phyloP scores from a whole-genome alignment of 1,139 yeast genomes.

The Kurtzmaniella quercitrusa region DNA sequence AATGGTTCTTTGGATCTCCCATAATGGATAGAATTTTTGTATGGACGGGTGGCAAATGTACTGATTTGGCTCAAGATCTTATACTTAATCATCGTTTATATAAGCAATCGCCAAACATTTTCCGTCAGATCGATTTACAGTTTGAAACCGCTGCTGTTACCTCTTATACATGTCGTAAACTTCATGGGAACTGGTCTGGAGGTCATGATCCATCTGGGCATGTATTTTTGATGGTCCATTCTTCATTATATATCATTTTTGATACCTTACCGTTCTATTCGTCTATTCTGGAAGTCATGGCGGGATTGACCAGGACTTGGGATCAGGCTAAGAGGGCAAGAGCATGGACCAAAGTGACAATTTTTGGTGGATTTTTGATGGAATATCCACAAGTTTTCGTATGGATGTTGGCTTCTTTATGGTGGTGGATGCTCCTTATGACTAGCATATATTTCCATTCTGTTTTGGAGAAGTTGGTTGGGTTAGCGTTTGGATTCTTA shows the following conservation, averaged over 20 bases:
- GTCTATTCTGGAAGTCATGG: slow-evolving; percentile 14
- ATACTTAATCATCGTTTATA: slow-evolving; percentile 4
- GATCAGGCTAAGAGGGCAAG: neutral
- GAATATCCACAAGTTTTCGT: slow-evolving; percentile 44
- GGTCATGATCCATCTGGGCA: slow-evolving; percentile 98
- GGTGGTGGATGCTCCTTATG: slow-evolving; percentile 88
- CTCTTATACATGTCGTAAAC: slow-evolving; percentile 54
- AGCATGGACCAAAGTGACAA: slow-evolving; percentile 1
- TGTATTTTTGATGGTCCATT: slow-evolving; percentile 71
- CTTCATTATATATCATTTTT: slow-evolving; percentile 64
- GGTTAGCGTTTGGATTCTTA: slow-evolving; percentile 56
- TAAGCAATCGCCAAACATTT: neutral
- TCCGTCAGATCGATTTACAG: neutral
- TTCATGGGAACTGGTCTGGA: slow-evolving; percentile 77
- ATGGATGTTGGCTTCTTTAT: slow-evolving; percentile 45
- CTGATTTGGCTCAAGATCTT: slow-evolving; percentile 16
- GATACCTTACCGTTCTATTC: slow-evolving; percentile 52
- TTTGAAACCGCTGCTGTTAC: slow-evolving; percentile 22
- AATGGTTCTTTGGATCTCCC: slow-evolving; percentile 86
- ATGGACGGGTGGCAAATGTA: slow-evolving; percentile 79
- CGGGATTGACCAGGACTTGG: slow-evolving; percentile 3
- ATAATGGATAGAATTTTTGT: slow-evolving; percentile 83
- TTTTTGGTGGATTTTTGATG: slow-evolving; percentile 12
- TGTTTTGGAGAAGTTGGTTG: slow-evolving; percentile 64
- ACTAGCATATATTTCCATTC: slow-evolving; percentile 87